phyloP scores from a whole-genome alignment of 495 filamentous ascomycete species.

The Cryomyces minteri region DNA sequence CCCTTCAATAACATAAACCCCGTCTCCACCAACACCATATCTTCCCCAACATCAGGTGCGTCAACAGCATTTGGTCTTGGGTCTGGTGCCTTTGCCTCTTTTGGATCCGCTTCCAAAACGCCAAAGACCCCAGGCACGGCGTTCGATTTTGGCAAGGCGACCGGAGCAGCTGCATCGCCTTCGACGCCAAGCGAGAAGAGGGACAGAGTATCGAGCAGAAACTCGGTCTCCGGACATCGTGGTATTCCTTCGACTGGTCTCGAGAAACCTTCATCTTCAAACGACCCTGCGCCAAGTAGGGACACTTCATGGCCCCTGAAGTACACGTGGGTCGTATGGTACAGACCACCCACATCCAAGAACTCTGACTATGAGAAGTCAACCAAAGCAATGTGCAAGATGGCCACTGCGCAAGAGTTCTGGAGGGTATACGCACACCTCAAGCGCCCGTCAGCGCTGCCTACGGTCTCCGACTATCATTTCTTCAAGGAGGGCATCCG shows the following conservation, averaged over 20 bases:
- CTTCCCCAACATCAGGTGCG: slow-evolving; percentile 71
- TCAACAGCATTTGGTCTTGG: slow-evolving; percentile 89
- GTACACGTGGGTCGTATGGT: slow-evolving; percentile 92
- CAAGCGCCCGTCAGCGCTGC: slow-evolving; percentile 71
- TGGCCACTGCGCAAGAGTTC: slow-evolving; percentile 76
- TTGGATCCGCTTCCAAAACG: slow-evolving; percentile 65
- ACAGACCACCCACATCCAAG: slow-evolving; percentile 83
- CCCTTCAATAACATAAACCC: slow-evolving; percentile 73
- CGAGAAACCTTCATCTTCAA: not conserved
- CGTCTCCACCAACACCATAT: slow-evolving; percentile 43
- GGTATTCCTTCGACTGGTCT: slow-evolving; percentile 7
- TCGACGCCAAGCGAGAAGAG: slow-evolving; percentile 46
- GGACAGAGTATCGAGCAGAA: slow-evolving; percentile 24
- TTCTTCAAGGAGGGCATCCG: slow-evolving; percentile 94
- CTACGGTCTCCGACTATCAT: slow-evolving; percentile 92
- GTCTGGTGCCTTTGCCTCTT: slow-evolving; percentile 89
- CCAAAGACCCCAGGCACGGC: slow-evolving; percentile 75
- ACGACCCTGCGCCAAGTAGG: slow-evolving; percentile 4
- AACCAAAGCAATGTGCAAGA: slow-evolving; percentile 63
- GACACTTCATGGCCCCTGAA: slow-evolving; percentile 33
- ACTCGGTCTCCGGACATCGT: slow-evolving; percentile 20
- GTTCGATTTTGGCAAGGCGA: slow-evolving; percentile 45
- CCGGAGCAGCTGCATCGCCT: slow-evolving; percentile 6
- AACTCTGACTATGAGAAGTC: slow-evolving; percentile 98
- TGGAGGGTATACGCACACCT: slow-evolving; percentile 84